These are phyloP conservation scores for Diplodia intermedia DNA, from an alignment of 2,329 filamentous ascomycete genomes.

Conservation along the genomic window DNA sequence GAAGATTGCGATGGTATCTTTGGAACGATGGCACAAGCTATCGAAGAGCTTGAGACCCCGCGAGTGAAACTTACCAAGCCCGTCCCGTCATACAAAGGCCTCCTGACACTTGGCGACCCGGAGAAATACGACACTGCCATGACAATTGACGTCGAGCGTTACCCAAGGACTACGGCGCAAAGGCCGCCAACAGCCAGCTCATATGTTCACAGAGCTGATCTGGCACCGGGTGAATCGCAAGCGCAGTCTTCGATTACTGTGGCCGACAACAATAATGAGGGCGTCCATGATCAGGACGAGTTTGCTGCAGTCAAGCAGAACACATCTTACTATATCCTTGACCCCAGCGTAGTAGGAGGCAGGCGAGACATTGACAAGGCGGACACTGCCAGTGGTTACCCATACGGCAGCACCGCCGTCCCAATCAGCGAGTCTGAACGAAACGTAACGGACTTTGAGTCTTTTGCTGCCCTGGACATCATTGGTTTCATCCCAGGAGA, in stretches of 20 bases:
- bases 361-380: constrained; percentile 84
- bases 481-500: constrained; percentile 82
- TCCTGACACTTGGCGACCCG: constrained; percentile 79
- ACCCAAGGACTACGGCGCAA: constrained; percentile 83
- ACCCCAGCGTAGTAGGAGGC: constrained; percentile 75
- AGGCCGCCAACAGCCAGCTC: constrained; percentile 77
- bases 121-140: constrained; percentile 76
- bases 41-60: constrained; percentile 79
- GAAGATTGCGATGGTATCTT: constrained; percentile 71
- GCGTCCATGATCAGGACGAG: constrained; percentile 42
- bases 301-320: constrained; percentile 76
- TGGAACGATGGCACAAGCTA: constrained; percentile 85
- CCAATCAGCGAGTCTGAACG: constrained; percentile 85
- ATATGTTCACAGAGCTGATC: constrained; percentile 66
- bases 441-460: constrained; percentile 88
- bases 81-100: constrained; percentile 79
- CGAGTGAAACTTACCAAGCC: constrained; percentile 77
- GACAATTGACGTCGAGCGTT: constrained; percentile 86
- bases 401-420: constrained; percentile 91
- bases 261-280: constrained; percentile 42
- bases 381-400: constrained; percentile 88
- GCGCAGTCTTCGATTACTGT: constrained; percentile 48
- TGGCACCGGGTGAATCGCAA: constrained; percentile 56
- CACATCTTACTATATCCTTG: constrained; percentile 81
- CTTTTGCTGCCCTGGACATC: constrained; percentile 75